phyloP scores from a whole-genome alignment of 768 basidiomycete species.

The Phylloporus rhodoxanthus region DNA sequence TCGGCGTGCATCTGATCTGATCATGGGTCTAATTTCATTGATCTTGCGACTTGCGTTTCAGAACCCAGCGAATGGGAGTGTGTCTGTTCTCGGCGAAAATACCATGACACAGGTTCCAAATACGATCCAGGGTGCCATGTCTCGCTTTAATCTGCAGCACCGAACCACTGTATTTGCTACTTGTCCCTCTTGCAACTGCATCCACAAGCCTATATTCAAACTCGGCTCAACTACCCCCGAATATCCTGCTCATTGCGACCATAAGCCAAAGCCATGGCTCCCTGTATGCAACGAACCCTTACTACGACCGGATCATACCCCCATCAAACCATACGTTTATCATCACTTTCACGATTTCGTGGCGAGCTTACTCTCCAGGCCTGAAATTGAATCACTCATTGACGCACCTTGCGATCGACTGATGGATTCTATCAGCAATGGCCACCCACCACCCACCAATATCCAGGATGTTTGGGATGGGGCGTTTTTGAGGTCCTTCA shows the following conservation, averaged over 20 bases:
- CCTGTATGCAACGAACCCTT: not conserved
- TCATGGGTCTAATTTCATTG: not conserved
- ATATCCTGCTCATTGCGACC: not conserved
- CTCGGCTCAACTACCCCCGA: not conserved
- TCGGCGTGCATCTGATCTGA: not conserved
- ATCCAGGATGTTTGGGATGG: not conserved
- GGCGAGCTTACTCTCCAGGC: not conserved
- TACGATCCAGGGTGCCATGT: not conserved
- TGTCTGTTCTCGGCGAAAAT: not conserved
- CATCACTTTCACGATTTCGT: conserved; percentile 6
- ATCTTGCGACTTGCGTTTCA: not conserved
- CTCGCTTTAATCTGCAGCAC: not conserved
- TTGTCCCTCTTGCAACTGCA: not conserved
- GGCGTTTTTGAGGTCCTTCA: not conserved
- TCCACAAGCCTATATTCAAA: not conserved
- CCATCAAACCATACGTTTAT: conserved; percentile 6
- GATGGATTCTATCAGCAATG: not conserved
- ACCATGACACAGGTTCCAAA: not conserved
- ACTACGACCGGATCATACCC: not conserved
- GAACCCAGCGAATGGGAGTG: no score
- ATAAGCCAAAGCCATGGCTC: not conserved
- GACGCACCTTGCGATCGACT: not conserved
- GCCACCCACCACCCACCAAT: not conserved
- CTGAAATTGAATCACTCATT: not conserved
- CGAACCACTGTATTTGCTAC: not conserved